Base-by-base conservation (phyloP, 768 basidiomycete genomes). In the Rhizopogon roseolus region DNA sequence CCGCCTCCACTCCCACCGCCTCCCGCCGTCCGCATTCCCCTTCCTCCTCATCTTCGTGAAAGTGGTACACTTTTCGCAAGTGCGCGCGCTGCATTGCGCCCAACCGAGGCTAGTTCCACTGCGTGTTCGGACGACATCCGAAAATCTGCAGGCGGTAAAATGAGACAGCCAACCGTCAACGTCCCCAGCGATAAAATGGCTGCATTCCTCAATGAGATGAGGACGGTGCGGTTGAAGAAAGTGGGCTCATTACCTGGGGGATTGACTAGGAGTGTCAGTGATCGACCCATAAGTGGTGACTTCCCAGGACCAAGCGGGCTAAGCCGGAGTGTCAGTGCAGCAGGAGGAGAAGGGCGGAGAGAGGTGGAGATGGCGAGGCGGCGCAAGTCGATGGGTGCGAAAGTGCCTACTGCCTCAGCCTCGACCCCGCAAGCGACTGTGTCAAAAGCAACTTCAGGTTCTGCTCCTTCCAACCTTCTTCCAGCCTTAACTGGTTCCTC, bases 111-210 rank as follows among this genome's bases (percentile, higher is more conserved):
- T 22, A 34, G 32, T 36, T 16, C 32, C 2, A 48, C 32, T 5
- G 8, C 2, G 19, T 78, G 78, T 0, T 81, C 85, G 5, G 85
- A 85, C 48, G 84, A 85, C 60, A 70, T 52, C 16, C 73, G 14
- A 5, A 63, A 64, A 6, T 64, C 7, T 53, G 32, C 32, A 36
- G 34, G 46, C 8, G 34, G 46, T 16, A 48, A 48, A 50, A 66
- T 77, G 13, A 85, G 85, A 6, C 78, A 80, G 54, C 84, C 89
- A 0, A 82, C 86, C 0, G 74, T 90, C 10, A 86, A 85, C n/a
- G 75, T 92, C 9, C 78, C 87, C 0, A 77, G 85, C 2, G 90
- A 91, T 56, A 88, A 91, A 65, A 90, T 92, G 86, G 86, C 85
- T 0, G 88, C 85, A 1, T 92, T 92, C 62, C 67, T 92, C 57